Evolutionary conservation across 805 yeast genomes (phyloP), one percentile per base, ranked within the genome.

Genomic region (Diddensiella transvaalensis): DNA sequence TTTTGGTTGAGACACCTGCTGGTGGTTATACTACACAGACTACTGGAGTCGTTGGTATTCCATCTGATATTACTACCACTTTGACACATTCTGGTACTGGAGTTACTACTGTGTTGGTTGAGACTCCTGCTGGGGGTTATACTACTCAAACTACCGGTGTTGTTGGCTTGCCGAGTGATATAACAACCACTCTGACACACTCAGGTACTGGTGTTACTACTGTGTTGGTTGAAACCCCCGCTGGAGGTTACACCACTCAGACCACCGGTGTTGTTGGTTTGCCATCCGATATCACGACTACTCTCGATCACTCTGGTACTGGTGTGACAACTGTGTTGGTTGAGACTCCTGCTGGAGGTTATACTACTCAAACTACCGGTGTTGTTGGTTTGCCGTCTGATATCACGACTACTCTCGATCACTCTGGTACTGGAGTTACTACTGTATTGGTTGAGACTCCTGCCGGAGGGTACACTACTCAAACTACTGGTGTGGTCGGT

Each of bases 401-500:
- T 15, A 3, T 13, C 2, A 4, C 30, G 3, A 35, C n/a, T 35
- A 23, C 44, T 5, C 19, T 17, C 19, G 19, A 18, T 23, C 21
- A 23, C 22, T 41, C 44, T 23, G 44, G 26, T 18, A 15, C 49
- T 18, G 46, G 45, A 17, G 46, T 29, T 40, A 33, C 44, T 26
- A 30, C 40, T 29, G 45, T 32, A 17, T 24, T 35, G 6, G 46
- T 42, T 6, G 45, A 15, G 8, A 46, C 41, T 21, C 42, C 47
- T 6, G 21, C 38, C 8, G 38, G 38, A 13, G 38, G 38, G 18
- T 35, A 35, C 15, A 35, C 38, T 17, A 35, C 38, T 15, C 8
- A n/a, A 8, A 35, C 38, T 8, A n/a, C 38, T 8, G 38, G 38
- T 35, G 17, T 35, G 8, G 21, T 17, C 15, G 21, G 21, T 35